Percentiles rank a stretch among this genome's conserved stretches.
Evolutionary conservation across 495 filamentous ascomycete genomes (phyloP).

Genomic region (Rhypophila decipiens): DNA sequence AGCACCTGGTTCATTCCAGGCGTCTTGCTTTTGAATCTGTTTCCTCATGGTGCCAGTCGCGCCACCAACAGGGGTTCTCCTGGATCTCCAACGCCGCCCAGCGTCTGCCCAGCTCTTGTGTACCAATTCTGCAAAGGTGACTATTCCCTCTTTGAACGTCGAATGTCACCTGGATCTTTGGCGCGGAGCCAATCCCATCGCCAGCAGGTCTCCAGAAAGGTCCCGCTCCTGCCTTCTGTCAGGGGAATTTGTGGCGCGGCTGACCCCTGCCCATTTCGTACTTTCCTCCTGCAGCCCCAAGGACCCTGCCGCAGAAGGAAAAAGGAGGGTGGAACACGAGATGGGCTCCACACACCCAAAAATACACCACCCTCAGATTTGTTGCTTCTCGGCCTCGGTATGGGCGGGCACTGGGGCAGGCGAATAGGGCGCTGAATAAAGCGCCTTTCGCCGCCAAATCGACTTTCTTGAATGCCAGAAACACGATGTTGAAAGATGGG

Average conservation of each 20-base stretch:
- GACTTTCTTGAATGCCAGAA: too few relatives aligned
- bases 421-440: background rate
- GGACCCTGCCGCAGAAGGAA: background rate
- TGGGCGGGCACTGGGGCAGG: background rate
- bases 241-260: conserved; percentile 9
- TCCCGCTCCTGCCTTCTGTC: too few relatives aligned
- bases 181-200: conserved; percentile 1
- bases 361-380: background rate
- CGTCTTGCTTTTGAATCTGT: too few relatives aligned
- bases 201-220: background rate
- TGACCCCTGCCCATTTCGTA: background rate
- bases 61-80: background rate
- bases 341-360: background rate
- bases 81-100: background rate
- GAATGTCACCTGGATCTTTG: conserved; percentile 1
- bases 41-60: background rate
- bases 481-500: too few relatives aligned
- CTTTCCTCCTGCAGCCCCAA: background rate
- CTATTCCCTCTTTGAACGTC: background rate
- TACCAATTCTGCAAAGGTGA: background rate
- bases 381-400: background rate
- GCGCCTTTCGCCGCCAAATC: background rate
- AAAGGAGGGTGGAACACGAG: background rate
- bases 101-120: background rate
- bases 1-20: too few relatives aligned